Percentiles rank a stretch among this genome's conserved stretches.
phyloP scores from a whole-genome alignment of 1,284 basidiomycete genomes.

The Sphagnurus paluster region DNA sequence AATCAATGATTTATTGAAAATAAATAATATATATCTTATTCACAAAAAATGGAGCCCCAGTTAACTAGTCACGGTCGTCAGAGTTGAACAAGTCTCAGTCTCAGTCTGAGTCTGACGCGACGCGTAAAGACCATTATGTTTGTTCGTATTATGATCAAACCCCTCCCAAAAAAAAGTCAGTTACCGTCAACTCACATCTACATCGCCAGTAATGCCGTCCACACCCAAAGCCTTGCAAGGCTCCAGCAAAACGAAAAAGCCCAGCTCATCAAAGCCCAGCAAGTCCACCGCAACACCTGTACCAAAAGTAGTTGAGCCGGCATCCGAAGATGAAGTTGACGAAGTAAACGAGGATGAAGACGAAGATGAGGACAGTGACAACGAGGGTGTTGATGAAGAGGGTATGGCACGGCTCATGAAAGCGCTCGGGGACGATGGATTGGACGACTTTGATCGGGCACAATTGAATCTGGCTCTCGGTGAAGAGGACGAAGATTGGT shows the following conservation, averaged over 20 bases:
- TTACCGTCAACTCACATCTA: not conserved
- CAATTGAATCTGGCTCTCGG: slow-evolving; percentile 37
- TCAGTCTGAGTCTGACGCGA: not conserved
- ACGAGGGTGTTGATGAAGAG: slow-evolving; percentile 64
- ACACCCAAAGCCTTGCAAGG: slow-evolving; percentile 7
- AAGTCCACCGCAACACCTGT: slow-evolving; percentile 1
- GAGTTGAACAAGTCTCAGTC: no score
- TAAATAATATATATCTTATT: no score
- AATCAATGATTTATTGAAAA: no score
- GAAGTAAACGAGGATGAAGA: slow-evolving; percentile 41
- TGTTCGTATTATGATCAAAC: slow-evolving; percentile 11
- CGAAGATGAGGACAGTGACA: slow-evolving; percentile 41
- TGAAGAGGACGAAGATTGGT: slow-evolving; percentile 17
- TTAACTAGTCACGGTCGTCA: no score
- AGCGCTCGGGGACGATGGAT: slow-evolving; percentile 64
- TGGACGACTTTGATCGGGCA: slow-evolving; percentile 60
- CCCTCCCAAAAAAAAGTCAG: slow-evolving; percentile 16
- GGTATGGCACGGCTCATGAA: slow-evolving; percentile 67
- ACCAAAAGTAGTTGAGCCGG: slow-evolving; percentile 2
- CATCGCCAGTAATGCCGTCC: slow-evolving; percentile 10
- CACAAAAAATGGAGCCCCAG: no score
- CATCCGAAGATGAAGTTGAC: not conserved
- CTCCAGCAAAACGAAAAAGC: slow-evolving; percentile 16
- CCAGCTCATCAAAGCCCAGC: not conserved
- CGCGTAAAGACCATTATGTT: slow-evolving; percentile 10